Conservation (phyloP, 441 rosid species). For the Bocquillonia castaneifolia region DNA sequence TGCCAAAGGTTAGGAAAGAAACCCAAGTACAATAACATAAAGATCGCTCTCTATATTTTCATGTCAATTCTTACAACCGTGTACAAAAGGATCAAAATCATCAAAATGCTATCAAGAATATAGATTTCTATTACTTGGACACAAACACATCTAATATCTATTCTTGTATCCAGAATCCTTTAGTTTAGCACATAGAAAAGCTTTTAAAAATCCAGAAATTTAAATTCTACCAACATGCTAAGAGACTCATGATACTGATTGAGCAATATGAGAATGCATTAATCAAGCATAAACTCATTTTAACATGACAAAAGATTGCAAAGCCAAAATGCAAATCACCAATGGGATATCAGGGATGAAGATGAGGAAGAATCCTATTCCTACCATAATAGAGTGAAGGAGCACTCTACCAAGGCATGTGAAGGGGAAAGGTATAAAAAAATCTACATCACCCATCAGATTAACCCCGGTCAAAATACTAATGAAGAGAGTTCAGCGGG, state of each 20-base stretch:
- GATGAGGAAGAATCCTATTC: neutral
- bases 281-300: neutral
- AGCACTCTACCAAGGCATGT: neutral
- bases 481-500: neutral
- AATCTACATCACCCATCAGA: neutral
- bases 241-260: neutral
- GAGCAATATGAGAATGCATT: neutral
- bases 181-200: neutral
- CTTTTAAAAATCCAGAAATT: neutral
- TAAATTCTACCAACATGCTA: neutral
- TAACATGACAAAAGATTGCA: neutral
- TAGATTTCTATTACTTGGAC: neutral
- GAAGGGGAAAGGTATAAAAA: neutral
- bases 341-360: slow-evolving; percentile 6
- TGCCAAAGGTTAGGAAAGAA: neutral
- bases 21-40: neutral
- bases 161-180: neutral
- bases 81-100: neutral
- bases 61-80: neutral
- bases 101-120: neutral
- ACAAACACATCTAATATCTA: neutral
- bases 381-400: neutral
- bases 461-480: neutral
- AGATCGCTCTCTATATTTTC: neutral
- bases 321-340: slow-evolving; percentile 6